phyloP scores from a whole-genome alignment of 306 rosid species.

The Abrus precatorius region DNA sequence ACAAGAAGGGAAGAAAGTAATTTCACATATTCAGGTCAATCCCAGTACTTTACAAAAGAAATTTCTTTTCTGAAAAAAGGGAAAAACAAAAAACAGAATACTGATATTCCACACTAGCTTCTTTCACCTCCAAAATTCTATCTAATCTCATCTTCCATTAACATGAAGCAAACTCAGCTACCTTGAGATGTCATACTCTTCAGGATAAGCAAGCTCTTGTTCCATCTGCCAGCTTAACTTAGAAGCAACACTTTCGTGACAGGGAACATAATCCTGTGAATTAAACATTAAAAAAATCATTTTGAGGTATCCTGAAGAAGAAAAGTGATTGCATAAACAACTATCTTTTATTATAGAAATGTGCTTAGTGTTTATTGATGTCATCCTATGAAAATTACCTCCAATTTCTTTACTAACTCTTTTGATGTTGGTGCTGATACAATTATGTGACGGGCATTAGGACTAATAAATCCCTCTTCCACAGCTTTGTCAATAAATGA shows the following conservation, averaged over 20 bases:
- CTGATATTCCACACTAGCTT: conserved; percentile 56
- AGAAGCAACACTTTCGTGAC: conserved; percentile 94
- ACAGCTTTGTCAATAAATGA: conserved; percentile 95
- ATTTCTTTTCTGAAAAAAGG: conserved; percentile 14
- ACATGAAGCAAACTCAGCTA: conserved; percentile 55
- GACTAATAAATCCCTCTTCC: conserved; percentile 94
- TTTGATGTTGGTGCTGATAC: conserved; percentile 89
- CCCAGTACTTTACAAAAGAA: conserved; percentile 70
- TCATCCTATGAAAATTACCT: conserved; percentile 61
- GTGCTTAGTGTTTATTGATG: not conserved
- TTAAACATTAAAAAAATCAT: conserved; percentile 18
- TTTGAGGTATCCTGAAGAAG: not conserved
- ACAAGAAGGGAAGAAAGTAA: conserved; percentile 55
- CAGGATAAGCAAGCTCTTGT: conserved; percentile 75
- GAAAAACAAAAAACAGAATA: conserved; percentile 43
- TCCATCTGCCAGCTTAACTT: conserved; percentile 91
- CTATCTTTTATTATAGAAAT: conserved; percentile 3
- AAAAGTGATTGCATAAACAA: not conserved
- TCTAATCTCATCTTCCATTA: conserved; percentile 49
- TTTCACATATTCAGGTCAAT: conserved; percentile 66
- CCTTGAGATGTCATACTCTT: conserved; percentile 74
- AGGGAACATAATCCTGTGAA: conserved; percentile 86
- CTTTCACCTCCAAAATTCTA: conserved; percentile 70
- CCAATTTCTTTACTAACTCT: conserved; percentile 94
- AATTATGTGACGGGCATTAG: conserved; percentile 93